These are phyloP conservation scores for Erythrobasidium hasegawianum DNA, from an alignment of 1,284 basidiomycete species.

Conservation along the genomic window DNA sequence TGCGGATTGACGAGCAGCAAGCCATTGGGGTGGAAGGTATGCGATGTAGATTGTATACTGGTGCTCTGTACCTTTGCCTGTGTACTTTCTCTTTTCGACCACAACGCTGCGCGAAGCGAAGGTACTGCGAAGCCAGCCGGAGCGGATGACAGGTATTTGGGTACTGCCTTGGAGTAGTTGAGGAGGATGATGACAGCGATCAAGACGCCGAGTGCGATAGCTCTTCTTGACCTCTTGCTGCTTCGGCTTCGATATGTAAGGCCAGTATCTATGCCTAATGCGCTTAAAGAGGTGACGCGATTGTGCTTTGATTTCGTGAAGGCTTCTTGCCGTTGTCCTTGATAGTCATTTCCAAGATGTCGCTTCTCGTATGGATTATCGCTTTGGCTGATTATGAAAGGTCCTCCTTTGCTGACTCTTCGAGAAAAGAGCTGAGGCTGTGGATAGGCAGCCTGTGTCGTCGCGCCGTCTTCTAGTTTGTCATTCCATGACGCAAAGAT, in stretches of 20 bases:
- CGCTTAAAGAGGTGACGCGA: too few relatives aligned
- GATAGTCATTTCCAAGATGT: neutral
- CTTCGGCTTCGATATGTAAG: too few relatives aligned
- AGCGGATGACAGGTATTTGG: neutral
- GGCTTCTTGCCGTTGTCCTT: too few relatives aligned
- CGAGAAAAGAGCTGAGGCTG: conserved; percentile 25
- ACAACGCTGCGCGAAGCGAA: neutral
- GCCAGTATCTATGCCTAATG: too few relatives aligned
- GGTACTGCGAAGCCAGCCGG: neutral
- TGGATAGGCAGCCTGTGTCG: neutral
- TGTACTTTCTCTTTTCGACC: neutral
- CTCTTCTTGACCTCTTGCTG: too few relatives aligned
- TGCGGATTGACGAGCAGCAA: conserved; percentile 39
- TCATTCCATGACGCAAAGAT: neutral
- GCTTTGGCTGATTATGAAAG: conserved; percentile 15
- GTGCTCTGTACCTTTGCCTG: too few relatives aligned
- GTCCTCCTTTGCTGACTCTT: conserved; percentile 11
- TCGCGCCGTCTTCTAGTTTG: neutral
- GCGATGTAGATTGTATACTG: neutral
- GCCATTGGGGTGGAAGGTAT: conserved; percentile 37
- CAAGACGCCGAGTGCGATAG: neutral
- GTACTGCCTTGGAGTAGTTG: too few relatives aligned
- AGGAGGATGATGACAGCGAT: neutral
- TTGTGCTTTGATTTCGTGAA: too few relatives aligned
- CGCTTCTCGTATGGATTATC: neutral